Conservation (phyloP, 305 asterid genomes). For the Fraxinus sp. region DNA sequence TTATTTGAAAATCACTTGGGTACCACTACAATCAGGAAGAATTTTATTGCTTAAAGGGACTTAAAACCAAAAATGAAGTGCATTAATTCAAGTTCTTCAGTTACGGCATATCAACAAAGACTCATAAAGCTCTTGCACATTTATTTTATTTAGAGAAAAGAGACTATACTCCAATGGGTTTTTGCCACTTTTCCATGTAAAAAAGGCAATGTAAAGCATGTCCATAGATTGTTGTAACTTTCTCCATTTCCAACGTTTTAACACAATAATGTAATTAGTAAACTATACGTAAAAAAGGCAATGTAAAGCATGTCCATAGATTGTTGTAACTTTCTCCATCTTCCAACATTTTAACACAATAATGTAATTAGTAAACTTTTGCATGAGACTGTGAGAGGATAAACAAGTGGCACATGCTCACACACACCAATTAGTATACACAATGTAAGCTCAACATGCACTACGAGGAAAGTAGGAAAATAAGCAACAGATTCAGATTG, state of each 20-base stretch:
- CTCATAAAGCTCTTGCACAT: neutral
- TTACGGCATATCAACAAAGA: neutral
- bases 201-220: neutral
- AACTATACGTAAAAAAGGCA: neutral
- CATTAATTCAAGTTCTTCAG: neutral
- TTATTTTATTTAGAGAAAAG: neutral
- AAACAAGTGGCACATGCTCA: neutral
- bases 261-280: neutral
- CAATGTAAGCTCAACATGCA: neutral
- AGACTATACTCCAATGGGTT: neutral
- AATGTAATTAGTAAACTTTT: neutral
- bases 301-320: neutral
- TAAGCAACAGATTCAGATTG: neutral
- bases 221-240: neutral
- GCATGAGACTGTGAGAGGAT: neutral
- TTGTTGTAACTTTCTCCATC: neutral
- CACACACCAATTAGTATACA: neutral
- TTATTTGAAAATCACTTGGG: neutral
- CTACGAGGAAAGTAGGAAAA: neutral
- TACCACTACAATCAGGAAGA: neutral
- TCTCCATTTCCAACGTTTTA: neutral
- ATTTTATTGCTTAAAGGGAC: neutral
- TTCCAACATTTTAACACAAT: neutral
- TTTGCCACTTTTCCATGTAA: neutral
- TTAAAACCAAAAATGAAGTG: neutral